Percentiles rank a stretch among this genome's conserved stretches.
phyloP scores from a whole-genome alignment of 164 flowering plant genomes.

The Aristolochia californica region DNA sequence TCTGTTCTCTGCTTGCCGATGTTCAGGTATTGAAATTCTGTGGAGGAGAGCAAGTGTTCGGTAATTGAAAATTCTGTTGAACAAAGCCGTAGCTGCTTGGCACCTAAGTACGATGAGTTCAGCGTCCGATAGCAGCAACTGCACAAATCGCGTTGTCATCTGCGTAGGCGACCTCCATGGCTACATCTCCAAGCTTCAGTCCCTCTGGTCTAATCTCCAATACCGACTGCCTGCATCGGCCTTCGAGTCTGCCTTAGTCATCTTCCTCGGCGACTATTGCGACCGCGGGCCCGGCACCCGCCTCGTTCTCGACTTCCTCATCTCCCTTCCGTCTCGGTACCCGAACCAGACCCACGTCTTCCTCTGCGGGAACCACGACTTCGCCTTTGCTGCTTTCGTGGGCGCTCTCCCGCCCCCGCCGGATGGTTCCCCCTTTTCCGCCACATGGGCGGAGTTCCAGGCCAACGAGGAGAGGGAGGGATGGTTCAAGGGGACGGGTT shows the following conservation, averaged over 20 bases:
- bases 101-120: too few species aligned
- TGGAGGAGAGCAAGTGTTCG: too few species aligned
- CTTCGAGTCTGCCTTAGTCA: slow-evolving; percentile 50
- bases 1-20: too few species aligned
- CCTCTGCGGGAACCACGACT: slow-evolving; percentile 84
- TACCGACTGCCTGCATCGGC: slow-evolving; percentile 26
- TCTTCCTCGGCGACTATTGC: too few species aligned
- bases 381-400: slow-evolving; percentile 75
- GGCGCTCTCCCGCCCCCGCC: slow-evolving; percentile 47
- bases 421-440: slow-evolving; percentile 37
- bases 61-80: too few species aligned
- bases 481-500: slow-evolving; percentile 76
- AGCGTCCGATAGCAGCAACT: not conserved
- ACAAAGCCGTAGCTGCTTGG: too few species aligned
- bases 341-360: slow-evolving; percentile 72
- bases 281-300: too few species aligned
- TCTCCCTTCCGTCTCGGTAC: slow-evolving; percentile 51
- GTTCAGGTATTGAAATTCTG: too few species aligned
- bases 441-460: slow-evolving; percentile 64
- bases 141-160: slow-evolving; percentile 3
- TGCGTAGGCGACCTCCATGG: slow-evolving; percentile 88
- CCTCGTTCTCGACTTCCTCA: too few species aligned
- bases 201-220: slow-evolving; percentile 79
- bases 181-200: slow-evolving; percentile 38
- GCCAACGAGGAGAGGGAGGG: slow-evolving; percentile 71